Percentiles rank a stretch among this genome's conserved stretches.
Evolutionary conservation across 352 stramenopile species (phyloP).

Genomic region (Aphanomyces astaci): DNA sequence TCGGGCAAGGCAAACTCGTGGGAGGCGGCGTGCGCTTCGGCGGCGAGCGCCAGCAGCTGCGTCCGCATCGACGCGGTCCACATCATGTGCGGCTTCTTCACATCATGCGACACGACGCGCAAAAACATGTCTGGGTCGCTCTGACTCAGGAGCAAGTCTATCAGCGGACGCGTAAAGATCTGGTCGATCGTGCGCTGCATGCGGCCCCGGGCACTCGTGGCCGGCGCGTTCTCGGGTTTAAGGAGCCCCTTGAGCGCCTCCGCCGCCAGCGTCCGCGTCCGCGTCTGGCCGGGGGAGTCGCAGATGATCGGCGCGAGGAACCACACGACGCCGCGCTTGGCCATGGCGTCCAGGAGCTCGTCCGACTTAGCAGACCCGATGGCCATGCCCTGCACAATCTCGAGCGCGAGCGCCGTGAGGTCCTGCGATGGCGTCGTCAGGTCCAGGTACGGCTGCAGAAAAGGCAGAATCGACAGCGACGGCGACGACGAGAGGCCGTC

Average conservation of each 20-base stretch:
- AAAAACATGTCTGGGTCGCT: conserved; percentile 58
- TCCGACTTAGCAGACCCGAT: conserved; percentile 67
- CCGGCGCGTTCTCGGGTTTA: conserved; percentile 49
- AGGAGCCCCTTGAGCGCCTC: conserved; percentile 67
- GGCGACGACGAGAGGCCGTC: conserved; percentile 39
- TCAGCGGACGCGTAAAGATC: conserved; percentile 67
- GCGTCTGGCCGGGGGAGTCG: conserved; percentile 34
- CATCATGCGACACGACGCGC: conserved; percentile 58
- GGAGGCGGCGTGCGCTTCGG: conserved; percentile 36
- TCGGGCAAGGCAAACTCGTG: conserved; percentile 64
- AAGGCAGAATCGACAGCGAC: conserved; percentile 74
- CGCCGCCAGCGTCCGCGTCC: conserved; percentile 33
- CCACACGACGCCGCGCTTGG: conserved; percentile 75
- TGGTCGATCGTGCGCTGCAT: conserved; percentile 82
- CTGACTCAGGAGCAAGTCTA: conserved; percentile 54
- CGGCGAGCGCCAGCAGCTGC: conserved; percentile 58
- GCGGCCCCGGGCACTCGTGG: conserved; percentile 43
- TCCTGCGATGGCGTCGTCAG: conserved; percentile 45
- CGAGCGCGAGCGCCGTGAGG: conserved; percentile 61
- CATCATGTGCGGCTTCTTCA: conserved; percentile 78
- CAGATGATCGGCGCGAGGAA: conserved; percentile 80
- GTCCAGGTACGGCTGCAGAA: conserved; percentile 56
- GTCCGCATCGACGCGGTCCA: conserved; percentile 79
- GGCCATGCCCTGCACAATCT: conserved; percentile 79
- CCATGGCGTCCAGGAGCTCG: conserved; percentile 66